Evolutionary conservation across 1,284 basidiomycete genomes (phyloP).

Genomic region (Tylopilus sp.): DNA sequence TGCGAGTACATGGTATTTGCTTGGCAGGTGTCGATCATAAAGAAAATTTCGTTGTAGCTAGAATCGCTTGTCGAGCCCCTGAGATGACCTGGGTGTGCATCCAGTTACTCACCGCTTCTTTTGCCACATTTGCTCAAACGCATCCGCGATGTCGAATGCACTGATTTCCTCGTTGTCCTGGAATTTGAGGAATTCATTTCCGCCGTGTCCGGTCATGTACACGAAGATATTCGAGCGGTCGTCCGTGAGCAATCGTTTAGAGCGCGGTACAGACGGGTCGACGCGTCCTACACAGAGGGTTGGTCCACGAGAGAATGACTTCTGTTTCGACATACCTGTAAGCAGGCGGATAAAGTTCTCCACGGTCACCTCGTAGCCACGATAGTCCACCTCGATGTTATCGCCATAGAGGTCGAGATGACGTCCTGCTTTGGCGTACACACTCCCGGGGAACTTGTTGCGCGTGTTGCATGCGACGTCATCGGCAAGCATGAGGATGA

Average conservation of each 20-base stretch:
- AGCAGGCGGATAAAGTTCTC: constrained; percentile 92
- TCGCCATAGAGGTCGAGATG: constrained; percentile 92
- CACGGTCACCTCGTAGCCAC: constrained; percentile 96
- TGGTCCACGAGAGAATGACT: neutral
- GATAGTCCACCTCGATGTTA: constrained; percentile 96
- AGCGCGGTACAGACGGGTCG: constrained; percentile 76
- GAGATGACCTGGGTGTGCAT: neutral
- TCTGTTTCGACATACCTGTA: constrained; percentile 57
- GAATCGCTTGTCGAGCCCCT: neutral
- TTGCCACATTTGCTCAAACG: constrained; percentile 97
- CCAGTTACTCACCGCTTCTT: constrained; percentile 69
- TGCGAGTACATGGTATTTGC: constrained; percentile 95
- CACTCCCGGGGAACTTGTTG: constrained; percentile 89
- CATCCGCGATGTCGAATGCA: constrained; percentile 94
- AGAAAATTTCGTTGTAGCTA: constrained; percentile 95
- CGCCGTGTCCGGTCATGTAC: constrained; percentile 98
- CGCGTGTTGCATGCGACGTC: constrained; percentile 93
- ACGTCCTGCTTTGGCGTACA: constrained; percentile 80
- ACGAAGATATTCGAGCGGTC: constrained; percentile 94
- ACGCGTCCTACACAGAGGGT: constrained; percentile 53
- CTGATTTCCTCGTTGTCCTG: constrained; percentile 98
- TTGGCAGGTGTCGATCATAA: constrained; percentile 99
- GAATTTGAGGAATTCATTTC: constrained; percentile 98
- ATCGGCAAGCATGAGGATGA: constrained; percentile 98
- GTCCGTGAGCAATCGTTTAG: constrained; percentile 89